Base-by-base conservation (phyloP, 371 early-diverging fungal genomes). In the Rhizopus arrhizus region DNA sequence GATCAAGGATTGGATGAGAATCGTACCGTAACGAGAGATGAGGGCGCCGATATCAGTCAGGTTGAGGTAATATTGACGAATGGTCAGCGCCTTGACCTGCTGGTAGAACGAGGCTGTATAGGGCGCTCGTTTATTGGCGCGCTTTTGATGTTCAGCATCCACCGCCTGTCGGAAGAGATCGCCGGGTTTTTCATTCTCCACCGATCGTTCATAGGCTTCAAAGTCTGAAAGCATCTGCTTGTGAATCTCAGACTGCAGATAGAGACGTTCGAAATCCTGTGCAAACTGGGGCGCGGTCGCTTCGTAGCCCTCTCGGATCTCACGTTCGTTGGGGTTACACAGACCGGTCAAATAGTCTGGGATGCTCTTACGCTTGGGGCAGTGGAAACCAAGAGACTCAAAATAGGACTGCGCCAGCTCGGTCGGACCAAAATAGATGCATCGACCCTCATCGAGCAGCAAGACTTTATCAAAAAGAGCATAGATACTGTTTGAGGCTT, bases 331-430 rank as follows among this genome's bases (percentile, higher is more conserved):
- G n/a, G 80, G 69, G 55, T 87, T 74, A 52, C 87, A 89, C 15
- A 88, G 56, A 29, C 91, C 89, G 16, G 92, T 87, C 59, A 94
- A 81, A 57, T 87, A 91, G 55, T 92, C 93, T 1, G 92, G 83
- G 0, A 84, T 85, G 7, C 89, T 90, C 69, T 89, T 89, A 57
- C 90, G 83, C 50, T 81, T 64, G 11, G 92, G 92, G 52, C 86
- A 83, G 13, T 77, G 62, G 58, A 87, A 89, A 0, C 93, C 93
- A 15, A 86, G 65, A n/a, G 81, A 66, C 58, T 79, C 77, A 67
- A 92, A 91, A 61, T 91, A 91, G 11, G 68, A 68, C 12, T 86
- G 81, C 28, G 89, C 90, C 84, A 55, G 88, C 78, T 36, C 77
- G 58, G 82, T 79, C 2, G 89, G 87, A 3, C 92, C 94, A 76